Conservation (phyloP, 768 basidiomycete genomes). For the Lentinula guzmanii region DNA sequence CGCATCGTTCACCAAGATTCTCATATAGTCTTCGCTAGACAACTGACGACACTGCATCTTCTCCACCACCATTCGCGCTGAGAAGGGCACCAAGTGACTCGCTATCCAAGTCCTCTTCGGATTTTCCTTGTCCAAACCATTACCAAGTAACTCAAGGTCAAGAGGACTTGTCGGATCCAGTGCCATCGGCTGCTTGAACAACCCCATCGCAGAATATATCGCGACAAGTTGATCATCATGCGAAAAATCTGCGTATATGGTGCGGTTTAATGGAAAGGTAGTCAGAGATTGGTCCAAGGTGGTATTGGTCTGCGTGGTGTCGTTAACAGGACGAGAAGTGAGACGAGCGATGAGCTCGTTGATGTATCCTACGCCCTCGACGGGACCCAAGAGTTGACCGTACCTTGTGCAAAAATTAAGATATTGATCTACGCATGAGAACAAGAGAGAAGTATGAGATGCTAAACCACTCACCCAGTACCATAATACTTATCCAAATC, state of each 20-base stretch:
- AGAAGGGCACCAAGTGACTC: slow-evolving; percentile 67
- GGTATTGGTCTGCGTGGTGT: slow-evolving; percentile 70
- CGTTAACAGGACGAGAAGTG: slow-evolving; percentile 52
- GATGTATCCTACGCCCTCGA: slow-evolving; percentile 83
- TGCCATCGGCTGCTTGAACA: slow-evolving; percentile 32
- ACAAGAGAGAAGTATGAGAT: neutral
- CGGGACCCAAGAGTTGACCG: slow-evolving; percentile 61
- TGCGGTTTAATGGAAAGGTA: slow-evolving; percentile 68
- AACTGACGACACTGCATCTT: neutral
- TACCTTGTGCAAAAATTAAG: slow-evolving; percentile 33
- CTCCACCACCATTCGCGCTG: slow-evolving; percentile 70
- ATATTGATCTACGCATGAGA: neutral
- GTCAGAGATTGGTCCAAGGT: slow-evolving; percentile 57
- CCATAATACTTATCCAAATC: slow-evolving; percentile 79
- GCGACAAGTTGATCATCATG: slow-evolving; percentile 86
- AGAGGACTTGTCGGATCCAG: slow-evolving; percentile 22
- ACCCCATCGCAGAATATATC: slow-evolving; percentile 61
- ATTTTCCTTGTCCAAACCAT: no score
- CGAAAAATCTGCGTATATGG: slow-evolving; percentile 73
- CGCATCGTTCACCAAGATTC: slow-evolving; percentile 77
- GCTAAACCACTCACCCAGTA: slow-evolving; percentile 47
- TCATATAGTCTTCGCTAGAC: slow-evolving; percentile 39
- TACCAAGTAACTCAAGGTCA: slow-evolving; percentile 16
- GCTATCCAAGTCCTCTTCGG: slow-evolving; percentile 43
- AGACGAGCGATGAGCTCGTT: slow-evolving; percentile 87